Base-by-base conservation (phyloP, 2,329 filamentous ascomycete species). In the Fusarium protoensiforme region DNA sequence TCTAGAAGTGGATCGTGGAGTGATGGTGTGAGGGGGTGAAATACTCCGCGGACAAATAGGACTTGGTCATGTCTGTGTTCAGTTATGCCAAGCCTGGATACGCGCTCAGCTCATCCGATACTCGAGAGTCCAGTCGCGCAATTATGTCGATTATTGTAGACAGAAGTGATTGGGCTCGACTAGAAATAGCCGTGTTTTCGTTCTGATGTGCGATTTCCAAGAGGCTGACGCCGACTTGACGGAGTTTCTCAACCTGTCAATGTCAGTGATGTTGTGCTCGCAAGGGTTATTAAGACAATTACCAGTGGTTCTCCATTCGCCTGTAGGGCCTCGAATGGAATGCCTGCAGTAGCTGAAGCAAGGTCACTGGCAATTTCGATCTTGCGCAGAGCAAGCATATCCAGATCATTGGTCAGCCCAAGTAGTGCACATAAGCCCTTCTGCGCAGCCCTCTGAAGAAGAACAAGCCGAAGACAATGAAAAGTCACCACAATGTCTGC, bases 161-260 rank as follows among this genome's bases (percentile, higher is more conserved):
- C 18, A 69, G 18, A 0, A 72, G 33, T 1, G 62, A 59, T 11
- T 41, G 48, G 2, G 69, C 63, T n/a, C 67, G 67, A 3, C 43
- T 33, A 27, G 63, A 61, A 31, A 72, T 46, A 5, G 66, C 14
- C 1, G 38, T 36, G 38, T 67, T 62, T 6, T 53, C 27, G 29
- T 56, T 72, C 36, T 72, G 54, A 39, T 72, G 63, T 10, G 39
- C 27, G 18, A 69, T 69, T 51, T 67, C 67, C 5, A 72, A 51
- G 14, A 72, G 41, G n/a, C 59, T 64, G 6, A 67, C 67, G 1
- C 69, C 69, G 5, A 62, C 48, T 22, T 67, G 66, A 8, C 69
- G 69, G 29, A 72, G 69, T 69, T 72, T 72, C 60, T 72, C 69
- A 13, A 72, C 69, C 67, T 69, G 22, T 2, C 4, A 16, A 46